Percentiles rank a stretch among this genome's conserved stretches.
phyloP scores from a whole-genome alignment of 2,329 filamentous ascomycete species.

The Thelonectria olida region DNA sequence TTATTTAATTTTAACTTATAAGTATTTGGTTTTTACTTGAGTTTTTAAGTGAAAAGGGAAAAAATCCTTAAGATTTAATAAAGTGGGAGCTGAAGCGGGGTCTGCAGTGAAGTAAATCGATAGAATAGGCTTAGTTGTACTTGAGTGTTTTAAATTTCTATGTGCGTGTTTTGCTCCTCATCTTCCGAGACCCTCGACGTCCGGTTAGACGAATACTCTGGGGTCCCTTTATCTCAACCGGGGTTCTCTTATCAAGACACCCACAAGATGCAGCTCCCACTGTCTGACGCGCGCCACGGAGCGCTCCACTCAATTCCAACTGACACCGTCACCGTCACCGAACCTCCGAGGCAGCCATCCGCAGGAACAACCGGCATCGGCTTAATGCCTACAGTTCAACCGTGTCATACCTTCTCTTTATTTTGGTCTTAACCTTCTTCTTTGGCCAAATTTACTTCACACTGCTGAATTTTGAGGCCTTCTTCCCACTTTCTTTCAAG shows the following conservation, averaged over 20 bases:
- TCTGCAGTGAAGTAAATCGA: too few relatives aligned
- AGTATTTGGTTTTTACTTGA: too few relatives aligned
- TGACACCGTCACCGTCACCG: conserved; percentile 13
- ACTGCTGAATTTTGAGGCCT: not conserved
- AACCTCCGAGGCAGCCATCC: conserved; percentile 13
- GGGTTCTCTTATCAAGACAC: conserved; percentile 4
- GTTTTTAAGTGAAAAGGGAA: too few relatives aligned
- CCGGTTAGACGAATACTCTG: conserved; percentile 19
- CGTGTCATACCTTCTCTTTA: not conserved
- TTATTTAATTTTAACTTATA: too few relatives aligned
- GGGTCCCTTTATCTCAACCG: conserved; percentile 14
- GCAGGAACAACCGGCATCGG: conserved; percentile 6
- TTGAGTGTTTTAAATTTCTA: too few relatives aligned
- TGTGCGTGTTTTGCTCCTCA: too few relatives aligned
- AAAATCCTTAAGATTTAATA: too few relatives aligned
- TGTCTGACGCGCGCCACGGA: not conserved
- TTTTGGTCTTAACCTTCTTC: not conserved
- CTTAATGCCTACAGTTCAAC: not conserved
- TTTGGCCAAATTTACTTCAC: not conserved
- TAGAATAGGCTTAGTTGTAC: too few relatives aligned
- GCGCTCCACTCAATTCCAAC: too few relatives aligned
- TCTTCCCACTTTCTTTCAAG: too few relatives aligned
- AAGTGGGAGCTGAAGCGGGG: too few relatives aligned
- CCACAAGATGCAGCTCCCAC: not conserved
- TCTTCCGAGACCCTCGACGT: not conserved